Evolutionary conservation across 2,329 filamentous ascomycete species (phyloP), one percentile per base, ranked within the genome.

Genomic region (Phialocephala sp.): DNA sequence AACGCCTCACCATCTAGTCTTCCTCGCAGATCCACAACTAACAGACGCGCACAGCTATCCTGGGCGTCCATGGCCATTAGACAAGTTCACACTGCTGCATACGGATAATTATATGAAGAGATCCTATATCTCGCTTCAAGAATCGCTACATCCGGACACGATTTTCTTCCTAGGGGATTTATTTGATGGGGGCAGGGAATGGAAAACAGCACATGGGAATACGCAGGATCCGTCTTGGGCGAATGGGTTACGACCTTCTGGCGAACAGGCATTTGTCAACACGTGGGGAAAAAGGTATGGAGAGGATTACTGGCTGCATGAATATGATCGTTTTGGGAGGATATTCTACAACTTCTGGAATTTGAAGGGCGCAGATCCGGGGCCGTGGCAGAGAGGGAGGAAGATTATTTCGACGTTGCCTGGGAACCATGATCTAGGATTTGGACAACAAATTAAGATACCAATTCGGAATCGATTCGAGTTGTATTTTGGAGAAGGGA

Each of bases 181-280:
- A 0, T 97, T 99, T 74, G 95, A 99, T 75, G 95, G 95, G 4
- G 95, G 95, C 9, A 87, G 95, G 71, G 95, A 99, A 81, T 99
- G 95, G 95, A 91, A 89, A 71, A 94, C 94, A 14, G 81, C 79
- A 2, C 83, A 83, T 27, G 89, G 86, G 52, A 78, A 83, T 55
- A 87, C 87, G 60, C 79, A 83, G 27, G 87, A 90, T 69, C 85
- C 86, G 0, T 80, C 81, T 68, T 89, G 87, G 87, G 83, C 83
- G 24, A 78, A 78, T 36, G 80, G 78, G 3, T 81, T 83, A 47
- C 79, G 84, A 22, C 85, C 86, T 1, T 78, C 79, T 8, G 76
- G 80, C 43, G 87, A 90, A 75, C 77, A 82, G 70, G 80, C 81
- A 50, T 80, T 81, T 67, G 76, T 92, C 0, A 87, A 91, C 73